A percentile compares a stretch with the other conserved stretches of the same genome.
These are phyloP conservation scores for Wallacemonas sp. DNA, from an alignment of 208 protist species.

Conservation along the genomic window DNA sequence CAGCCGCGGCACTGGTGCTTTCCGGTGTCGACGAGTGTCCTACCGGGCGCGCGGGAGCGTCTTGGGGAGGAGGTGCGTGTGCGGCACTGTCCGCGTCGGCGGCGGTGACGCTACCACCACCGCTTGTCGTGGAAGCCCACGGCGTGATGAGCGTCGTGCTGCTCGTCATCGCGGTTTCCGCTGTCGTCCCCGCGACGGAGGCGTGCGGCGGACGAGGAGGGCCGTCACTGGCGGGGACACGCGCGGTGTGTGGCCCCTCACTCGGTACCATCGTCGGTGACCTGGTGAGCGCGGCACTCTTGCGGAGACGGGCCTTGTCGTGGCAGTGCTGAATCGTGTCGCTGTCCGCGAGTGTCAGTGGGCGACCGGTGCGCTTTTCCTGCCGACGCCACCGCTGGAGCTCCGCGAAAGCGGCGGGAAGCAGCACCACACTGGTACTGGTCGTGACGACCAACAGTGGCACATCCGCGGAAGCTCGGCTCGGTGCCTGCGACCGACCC, in stretches of 20 bases:
- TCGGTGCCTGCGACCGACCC: background rate
- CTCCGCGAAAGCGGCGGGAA: conserved; percentile 10
- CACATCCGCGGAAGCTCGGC: background rate
- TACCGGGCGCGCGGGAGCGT: too few relatives aligned
- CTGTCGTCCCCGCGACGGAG: too few relatives aligned
- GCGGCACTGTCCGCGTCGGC: background rate
- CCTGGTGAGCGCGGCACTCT: background rate
- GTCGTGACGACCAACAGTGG: conserved; percentile 23
- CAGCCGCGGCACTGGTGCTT: background rate
- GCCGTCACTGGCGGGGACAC: too few relatives aligned
- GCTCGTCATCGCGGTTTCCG: background rate
- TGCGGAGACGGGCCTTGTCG: background rate
- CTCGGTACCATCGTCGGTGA: background rate
- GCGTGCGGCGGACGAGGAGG: too few relatives aligned
- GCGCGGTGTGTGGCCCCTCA: too few relatives aligned
- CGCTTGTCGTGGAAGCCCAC: background rate
- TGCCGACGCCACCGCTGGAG: conserved; percentile 7
- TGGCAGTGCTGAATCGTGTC: conserved; percentile 11
- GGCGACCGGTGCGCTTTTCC: background rate
- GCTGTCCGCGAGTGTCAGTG: conserved; percentile 8
- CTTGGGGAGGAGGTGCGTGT: background rate
- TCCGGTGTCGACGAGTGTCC: too few relatives aligned
- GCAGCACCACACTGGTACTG: conserved; percentile 11
- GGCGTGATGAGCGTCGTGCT: background rate
- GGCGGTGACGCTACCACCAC: background rate